Conservation (phyloP, 2,329 filamentous ascomycete species). For the Neofusicoccum sp. region DNA sequence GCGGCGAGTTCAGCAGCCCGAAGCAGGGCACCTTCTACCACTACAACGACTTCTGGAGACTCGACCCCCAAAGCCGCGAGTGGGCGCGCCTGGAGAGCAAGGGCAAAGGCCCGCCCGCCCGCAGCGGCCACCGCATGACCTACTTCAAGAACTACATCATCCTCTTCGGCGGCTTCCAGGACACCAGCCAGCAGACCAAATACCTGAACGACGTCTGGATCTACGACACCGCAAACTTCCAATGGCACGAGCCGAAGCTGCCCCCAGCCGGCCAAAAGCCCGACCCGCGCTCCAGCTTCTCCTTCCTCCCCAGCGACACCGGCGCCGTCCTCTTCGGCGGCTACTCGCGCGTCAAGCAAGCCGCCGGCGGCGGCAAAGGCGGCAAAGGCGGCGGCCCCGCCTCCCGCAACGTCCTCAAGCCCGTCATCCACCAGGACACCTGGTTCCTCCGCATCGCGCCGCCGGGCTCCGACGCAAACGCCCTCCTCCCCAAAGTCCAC, state of each 20-base stretch:
- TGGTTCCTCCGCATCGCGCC: constrained; percentile 84
- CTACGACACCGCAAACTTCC: constrained; percentile 84
- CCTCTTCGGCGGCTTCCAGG: constrained; percentile 94
- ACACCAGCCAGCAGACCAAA: constrained; percentile 90
- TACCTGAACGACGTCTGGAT: constrained; percentile 94
- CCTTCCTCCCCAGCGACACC: constrained; percentile 82
- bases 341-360: constrained; percentile 83
- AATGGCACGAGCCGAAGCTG: constrained; percentile 75
- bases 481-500: constrained; percentile 68
- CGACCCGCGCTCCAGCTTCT: constrained; percentile 87
- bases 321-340: constrained; percentile 91
- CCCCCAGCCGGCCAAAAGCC: constrained; percentile 81
- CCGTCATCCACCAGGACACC: constrained; percentile 89
- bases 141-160: constrained; percentile 97
- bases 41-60: constrained; percentile 96
- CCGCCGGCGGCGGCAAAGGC: constrained; percentile 48
- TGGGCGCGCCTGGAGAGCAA: constrained; percentile 86
- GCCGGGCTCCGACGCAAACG: constrained; percentile 64
- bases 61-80: constrained; percentile 80
- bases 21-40: constrained; percentile 99
- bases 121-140: constrained; percentile 93
- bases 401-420: constrained; percentile 73
- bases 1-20: constrained; percentile 92
- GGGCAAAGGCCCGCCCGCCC: constrained; percentile 75
- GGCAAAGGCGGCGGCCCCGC: constrained; percentile 54